phyloP scores from a whole-genome alignment of 768 basidiomycete genomes.

The Termitomyces sp. region DNA sequence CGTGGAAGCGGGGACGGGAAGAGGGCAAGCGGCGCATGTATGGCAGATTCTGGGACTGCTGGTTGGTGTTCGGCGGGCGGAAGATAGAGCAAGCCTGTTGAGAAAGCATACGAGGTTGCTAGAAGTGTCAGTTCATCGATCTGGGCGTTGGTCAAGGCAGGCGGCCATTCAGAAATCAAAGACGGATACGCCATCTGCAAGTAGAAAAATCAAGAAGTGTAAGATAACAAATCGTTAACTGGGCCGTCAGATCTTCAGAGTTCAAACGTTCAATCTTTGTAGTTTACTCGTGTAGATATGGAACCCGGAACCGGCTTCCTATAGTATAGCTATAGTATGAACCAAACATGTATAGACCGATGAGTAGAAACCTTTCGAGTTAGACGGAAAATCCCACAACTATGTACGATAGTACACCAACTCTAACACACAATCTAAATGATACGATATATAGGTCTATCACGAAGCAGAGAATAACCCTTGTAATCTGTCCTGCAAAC shows the following conservation, averaged over 20 bases:
- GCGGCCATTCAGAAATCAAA: slow-evolving; percentile 69
- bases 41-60: slow-evolving; percentile 56
- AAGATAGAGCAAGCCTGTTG: slow-evolving; percentile 81
- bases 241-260: no score
- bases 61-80: slow-evolving; percentile 48
- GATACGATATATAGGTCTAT: slow-evolving; percentile 1
- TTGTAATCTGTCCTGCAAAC: slow-evolving; percentile 10
- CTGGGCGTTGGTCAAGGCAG: slow-evolving; percentile 52
- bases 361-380: no score
- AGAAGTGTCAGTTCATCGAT: slow-evolving; percentile 52
- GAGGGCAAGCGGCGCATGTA: slow-evolving; percentile 87
- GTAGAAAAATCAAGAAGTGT: not conserved
- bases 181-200: slow-evolving; percentile 25
- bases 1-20: slow-evolving; percentile 86
- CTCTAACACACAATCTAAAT: slow-evolving; percentile 2
- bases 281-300: no score
- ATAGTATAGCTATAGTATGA: no score
- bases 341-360: no score
- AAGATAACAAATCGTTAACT: not conserved
- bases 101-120: slow-evolving; percentile 79
- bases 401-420: not conserved
- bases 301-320: no score
- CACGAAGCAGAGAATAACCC: slow-evolving; percentile 5
- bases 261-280: no score
- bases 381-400: not conserved